These are phyloP conservation scores for Boletellus ananiceps DNA, from an alignment of 768 basidiomycete species.

Conservation along the genomic window DNA sequence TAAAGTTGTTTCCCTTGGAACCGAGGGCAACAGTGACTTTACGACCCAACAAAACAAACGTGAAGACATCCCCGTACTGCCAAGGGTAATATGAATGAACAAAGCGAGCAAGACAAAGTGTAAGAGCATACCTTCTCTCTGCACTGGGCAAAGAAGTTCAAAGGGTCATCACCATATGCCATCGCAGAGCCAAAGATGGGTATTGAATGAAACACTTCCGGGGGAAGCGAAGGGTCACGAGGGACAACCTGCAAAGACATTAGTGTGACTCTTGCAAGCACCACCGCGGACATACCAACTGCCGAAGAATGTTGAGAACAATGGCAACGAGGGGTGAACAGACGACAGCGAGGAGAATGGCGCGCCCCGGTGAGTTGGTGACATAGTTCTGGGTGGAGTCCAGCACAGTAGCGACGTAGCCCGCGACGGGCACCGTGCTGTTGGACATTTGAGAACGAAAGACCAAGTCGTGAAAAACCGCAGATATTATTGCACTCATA, in stretches of 20 bases:
- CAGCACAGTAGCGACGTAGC: constrained; percentile 23
- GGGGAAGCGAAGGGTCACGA: constrained; percentile 68
- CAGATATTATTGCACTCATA: not conserved
- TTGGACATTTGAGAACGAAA: constrained; percentile 24
- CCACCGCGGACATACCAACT: constrained; percentile 52
- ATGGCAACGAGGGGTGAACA: constrained; percentile 68
- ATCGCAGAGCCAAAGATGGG: constrained; percentile 89
- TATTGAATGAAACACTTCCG: constrained; percentile 89
- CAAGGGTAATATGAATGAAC: not conserved
- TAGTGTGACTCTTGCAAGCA: not conserved
- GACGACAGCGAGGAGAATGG: constrained; percentile 43
- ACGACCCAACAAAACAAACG: constrained; percentile 86
- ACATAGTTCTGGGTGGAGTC: constrained; percentile 19
- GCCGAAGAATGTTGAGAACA: constrained; percentile 69
- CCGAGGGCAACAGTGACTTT: constrained; percentile 89
- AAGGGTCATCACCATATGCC: constrained; percentile 86
- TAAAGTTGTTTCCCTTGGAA: constrained; percentile 87
- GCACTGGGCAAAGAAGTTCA: constrained; percentile 79
- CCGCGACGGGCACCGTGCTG: constrained; percentile 17
- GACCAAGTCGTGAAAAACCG: not conserved
- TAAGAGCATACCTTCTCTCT: constrained; percentile 64
- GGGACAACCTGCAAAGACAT: constrained; percentile 52
- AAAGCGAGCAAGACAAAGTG: not conserved
- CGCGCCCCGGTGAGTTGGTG: constrained; percentile 21
- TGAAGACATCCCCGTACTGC: constrained; percentile 96